Conservation (phyloP, 257 asterid species). For the Petunia secreta region DNA sequence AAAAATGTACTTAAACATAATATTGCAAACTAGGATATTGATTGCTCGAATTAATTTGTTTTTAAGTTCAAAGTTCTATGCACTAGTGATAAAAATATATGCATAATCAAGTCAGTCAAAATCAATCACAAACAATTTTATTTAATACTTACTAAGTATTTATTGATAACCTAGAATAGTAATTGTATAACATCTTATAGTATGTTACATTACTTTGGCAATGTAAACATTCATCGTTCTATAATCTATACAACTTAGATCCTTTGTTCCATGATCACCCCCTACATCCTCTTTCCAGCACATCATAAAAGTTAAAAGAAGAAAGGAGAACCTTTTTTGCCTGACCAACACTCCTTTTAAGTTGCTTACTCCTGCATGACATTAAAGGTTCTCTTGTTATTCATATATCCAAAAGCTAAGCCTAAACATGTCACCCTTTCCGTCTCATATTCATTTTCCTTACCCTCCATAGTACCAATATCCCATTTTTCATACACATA, state of each 20-base stretch:
- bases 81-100: no score
- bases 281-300: conserved; percentile 8
- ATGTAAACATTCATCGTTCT: no score
- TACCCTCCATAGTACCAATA: neutral
- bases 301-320: conserved; percentile 2
- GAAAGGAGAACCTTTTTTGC: conserved; percentile 18
- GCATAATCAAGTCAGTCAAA: no score
- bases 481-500: neutral
- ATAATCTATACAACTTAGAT: no score
- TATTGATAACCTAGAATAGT: neutral
- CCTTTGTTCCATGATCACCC: neutral
- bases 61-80: no score
- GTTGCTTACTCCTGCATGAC: conserved; percentile 23
- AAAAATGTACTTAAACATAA: no score
- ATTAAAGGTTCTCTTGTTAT: conserved; percentile 8
- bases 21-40: no score
- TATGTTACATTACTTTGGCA: neutral
- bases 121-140: no score
- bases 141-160: no score
- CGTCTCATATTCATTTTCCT: neutral
- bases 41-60: no score
- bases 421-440: neutral
- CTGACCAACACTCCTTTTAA: conserved; percentile 22
- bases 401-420: neutral
- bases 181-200: no score